Percentiles rank a stretch among this genome's conserved stretches.
Conservation (phyloP, 371 early-diverging fungal species). For the Mortierella sp. region DNA sequence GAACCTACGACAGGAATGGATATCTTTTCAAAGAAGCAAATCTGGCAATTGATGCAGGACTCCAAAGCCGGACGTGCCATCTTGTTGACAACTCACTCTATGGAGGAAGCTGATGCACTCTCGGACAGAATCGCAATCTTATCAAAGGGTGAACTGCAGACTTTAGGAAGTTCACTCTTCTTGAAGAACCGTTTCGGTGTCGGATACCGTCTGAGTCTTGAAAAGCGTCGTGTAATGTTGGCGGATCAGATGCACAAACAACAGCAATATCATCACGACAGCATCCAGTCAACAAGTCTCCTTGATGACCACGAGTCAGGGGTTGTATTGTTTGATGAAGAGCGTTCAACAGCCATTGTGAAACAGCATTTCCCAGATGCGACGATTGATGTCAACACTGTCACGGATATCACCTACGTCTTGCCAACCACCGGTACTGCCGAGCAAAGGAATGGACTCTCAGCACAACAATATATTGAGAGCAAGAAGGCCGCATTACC, state of each 20-base stretch:
- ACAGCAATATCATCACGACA: not conserved
- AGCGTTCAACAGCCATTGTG: conserved; percentile 29
- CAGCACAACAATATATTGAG: conserved; percentile 41
- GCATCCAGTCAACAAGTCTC: conserved; percentile 18
- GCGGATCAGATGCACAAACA: conserved; percentile 42
- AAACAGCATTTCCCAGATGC: conserved; percentile 51
- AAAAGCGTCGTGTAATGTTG: conserved; percentile 57
- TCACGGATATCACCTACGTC: conserved; percentile 45
- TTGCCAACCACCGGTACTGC: conserved; percentile 44
- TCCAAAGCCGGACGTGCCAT: conserved; percentile 71
- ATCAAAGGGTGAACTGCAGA: conserved; percentile 69
- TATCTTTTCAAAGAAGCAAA: conserved; percentile 72
- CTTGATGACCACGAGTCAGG: conserved; percentile 7
- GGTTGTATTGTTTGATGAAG: conserved; percentile 43
- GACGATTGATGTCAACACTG: conserved; percentile 39
- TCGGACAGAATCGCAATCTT: conserved; percentile 76
- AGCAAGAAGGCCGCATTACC: conserved; percentile 51
- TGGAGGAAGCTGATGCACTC: conserved; percentile 82
- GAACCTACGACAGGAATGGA: conserved; percentile 81
- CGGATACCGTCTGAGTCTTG: conserved; percentile 57
- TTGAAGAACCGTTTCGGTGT: conserved; percentile 60
- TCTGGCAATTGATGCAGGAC: conserved; percentile 78
- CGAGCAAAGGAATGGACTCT: conserved; percentile 30
- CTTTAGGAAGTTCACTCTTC: conserved; percentile 59
- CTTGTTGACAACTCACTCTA: conserved; percentile 76